Percentiles rank a stretch among this genome's conserved stretches.
Conservation (phyloP, 2,329 filamentous ascomycete genomes). For the Fusarium tanahbumbuense region DNA sequence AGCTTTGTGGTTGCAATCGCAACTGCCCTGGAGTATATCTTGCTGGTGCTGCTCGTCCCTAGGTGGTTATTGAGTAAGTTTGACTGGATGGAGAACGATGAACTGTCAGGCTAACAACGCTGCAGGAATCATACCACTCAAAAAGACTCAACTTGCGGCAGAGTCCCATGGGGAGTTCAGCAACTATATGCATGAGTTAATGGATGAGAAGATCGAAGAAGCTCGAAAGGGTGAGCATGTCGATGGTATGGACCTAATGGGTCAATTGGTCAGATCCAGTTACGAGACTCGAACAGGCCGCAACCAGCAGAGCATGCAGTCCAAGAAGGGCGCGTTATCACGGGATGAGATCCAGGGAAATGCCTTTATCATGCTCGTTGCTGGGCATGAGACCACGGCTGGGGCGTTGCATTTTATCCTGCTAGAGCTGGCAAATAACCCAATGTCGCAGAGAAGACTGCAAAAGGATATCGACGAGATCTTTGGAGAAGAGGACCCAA, state of each 20-base stretch:
- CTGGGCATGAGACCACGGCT: conserved; percentile 84
- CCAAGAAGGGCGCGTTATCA: conserved; percentile 56
- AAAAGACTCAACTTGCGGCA: conserved; percentile 62
- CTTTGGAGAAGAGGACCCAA: conserved; percentile 67
- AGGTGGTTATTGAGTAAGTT: conserved; percentile 65
- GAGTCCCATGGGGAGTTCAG: conserved; percentile 71
- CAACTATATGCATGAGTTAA: conserved; percentile 76
- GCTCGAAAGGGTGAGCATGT: conserved; percentile 51
- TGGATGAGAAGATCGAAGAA: conserved; percentile 68
- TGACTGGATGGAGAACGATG: not conserved
- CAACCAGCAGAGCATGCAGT: conserved; percentile 1
- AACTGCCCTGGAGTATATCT: conserved; percentile 70
- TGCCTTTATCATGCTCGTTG: conserved; percentile 74
- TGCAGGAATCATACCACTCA: conserved; percentile 60
- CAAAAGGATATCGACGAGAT: conserved; percentile 77
- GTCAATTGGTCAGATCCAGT: conserved; percentile 60
- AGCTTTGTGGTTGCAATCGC: conserved; percentile 74
- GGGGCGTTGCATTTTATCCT: conserved; percentile 79
- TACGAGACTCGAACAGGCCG: conserved; percentile 38
- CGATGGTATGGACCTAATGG: conserved; percentile 65
- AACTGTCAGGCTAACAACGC: conserved; percentile 13
- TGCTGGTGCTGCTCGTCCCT: conserved; percentile 71
- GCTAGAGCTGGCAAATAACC: conserved; percentile 74
- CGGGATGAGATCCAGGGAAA: conserved; percentile 79
- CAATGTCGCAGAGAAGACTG: conserved; percentile 70